phyloP scores from a whole-genome alignment of 1,139 yeast species.

The Pichia sp. region DNA sequence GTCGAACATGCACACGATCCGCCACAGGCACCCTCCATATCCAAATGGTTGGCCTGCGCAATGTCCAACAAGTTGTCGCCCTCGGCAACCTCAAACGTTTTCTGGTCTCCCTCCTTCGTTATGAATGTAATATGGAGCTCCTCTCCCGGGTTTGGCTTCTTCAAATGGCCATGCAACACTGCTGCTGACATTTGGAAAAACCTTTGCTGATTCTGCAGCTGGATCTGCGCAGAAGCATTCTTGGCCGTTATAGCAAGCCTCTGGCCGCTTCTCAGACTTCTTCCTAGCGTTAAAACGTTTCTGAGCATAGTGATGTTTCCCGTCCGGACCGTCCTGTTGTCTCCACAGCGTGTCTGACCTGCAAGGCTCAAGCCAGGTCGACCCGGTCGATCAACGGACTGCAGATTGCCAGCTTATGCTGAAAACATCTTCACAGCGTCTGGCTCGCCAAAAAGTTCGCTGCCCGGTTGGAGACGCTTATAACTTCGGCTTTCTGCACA shows the following conservation, averaged over 20 bases:
- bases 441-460: conserved; percentile 1
- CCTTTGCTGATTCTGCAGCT: conserved; percentile 3
- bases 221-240: neutral
- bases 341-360: neutral
- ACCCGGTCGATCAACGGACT: neutral
- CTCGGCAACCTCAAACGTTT: conserved; percentile 78
- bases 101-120: conserved; percentile 84
- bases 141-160: conserved; percentile 90
- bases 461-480: neutral
- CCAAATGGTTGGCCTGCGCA: conserved; percentile 89
- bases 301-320: conserved; percentile 5
- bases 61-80: conserved; percentile 91
- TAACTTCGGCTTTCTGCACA: neutral
- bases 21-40: conserved; percentile 98
- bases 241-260: neutral
- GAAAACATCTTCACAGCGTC: neutral
- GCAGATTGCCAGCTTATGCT: neutral
- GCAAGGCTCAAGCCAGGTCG: too few relatives aligned
- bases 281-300: conserved; percentile 2
- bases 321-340: neutral
- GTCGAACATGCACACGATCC: conserved; percentile 99
- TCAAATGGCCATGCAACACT: conserved; percentile 70
- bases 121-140: conserved; percentile 87
- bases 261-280: neutral
- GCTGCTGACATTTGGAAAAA: conserved; percentile 20